Conservation (phyloP, 306 rosid genomes). For the Cucurbita pepo region DNA sequence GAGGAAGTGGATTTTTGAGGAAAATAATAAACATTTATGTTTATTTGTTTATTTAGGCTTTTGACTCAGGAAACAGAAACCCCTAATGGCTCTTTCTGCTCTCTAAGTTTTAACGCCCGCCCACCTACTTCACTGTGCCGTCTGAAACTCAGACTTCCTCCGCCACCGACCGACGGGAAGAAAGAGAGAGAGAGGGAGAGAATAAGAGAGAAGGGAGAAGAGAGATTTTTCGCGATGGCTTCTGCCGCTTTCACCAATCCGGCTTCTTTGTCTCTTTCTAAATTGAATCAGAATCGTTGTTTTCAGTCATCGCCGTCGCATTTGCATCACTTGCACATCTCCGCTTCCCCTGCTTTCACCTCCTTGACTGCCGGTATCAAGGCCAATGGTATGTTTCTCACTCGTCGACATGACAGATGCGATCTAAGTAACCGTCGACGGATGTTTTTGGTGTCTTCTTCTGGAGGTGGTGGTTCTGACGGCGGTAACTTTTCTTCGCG, state of each 20-base stretch:
- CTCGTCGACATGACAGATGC: conserved; percentile 3
- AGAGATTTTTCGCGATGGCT: conserved; percentile 37
- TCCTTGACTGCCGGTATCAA: conserved; percentile 8
- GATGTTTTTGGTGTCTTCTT: background rate
- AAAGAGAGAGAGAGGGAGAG: background rate
- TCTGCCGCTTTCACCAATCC: conserved; percentile 34
- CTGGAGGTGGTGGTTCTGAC: conserved; percentile 13
- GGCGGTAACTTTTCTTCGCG: conserved; percentile 9
- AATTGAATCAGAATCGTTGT: conserved; percentile 12
- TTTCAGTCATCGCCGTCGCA: conserved; percentile 10
- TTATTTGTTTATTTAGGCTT: background rate
- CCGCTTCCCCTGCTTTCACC: background rate
- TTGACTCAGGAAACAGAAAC: background rate
- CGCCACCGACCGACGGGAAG: background rate
- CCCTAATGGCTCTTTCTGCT: background rate
- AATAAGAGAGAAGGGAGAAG: background rate
- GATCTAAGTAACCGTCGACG: background rate
- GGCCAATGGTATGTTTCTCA: conserved; percentile 4
- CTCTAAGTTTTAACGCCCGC: background rate
- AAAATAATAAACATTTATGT: background rate
- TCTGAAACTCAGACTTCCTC: background rate
- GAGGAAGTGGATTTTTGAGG: background rate
- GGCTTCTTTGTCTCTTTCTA: conserved; percentile 18
- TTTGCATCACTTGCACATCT: conserved; percentile 13
- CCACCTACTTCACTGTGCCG: background rate